Evolutionary conservation across 164 flowering plant genomes (phyloP).

Genomic region (Akebia trifoliata): DNA sequence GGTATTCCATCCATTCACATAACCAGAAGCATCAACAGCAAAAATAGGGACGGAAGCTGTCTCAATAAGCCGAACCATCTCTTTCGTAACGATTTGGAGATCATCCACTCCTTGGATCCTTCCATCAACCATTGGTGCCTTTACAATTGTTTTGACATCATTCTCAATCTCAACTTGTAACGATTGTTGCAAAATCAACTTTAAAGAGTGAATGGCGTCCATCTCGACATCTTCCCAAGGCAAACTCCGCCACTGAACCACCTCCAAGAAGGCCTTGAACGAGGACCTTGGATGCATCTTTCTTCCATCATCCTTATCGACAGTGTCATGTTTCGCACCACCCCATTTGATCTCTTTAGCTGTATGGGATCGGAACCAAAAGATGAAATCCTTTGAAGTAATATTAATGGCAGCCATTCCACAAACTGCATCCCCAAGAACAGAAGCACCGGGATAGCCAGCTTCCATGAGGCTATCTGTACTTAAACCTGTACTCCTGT

Average conservation of each 20-base stretch:
- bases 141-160: constrained; percentile 39
- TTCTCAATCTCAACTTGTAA: constrained; percentile 43
- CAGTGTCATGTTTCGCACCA: constrained; percentile 75
- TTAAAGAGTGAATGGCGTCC: constrained; percentile 88
- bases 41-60: constrained; percentile 76
- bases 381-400: constrained; percentile 53
- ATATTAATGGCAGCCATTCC: constrained; percentile 71
- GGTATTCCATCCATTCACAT: constrained; percentile 72
- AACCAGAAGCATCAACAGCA: constrained; percentile 59
- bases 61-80: constrained; percentile 81
- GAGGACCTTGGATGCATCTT: constrained; percentile 89
- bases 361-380: constrained; percentile 79
- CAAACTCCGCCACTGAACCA: constrained; percentile 58
- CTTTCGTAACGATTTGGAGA: constrained; percentile 47
- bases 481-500: constrained; percentile 52
- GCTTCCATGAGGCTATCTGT: constrained; percentile 77
- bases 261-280: constrained; percentile 82
- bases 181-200: constrained; percentile 66
- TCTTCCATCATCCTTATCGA: constrained; percentile 57
- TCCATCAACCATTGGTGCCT: constrained; percentile 35
- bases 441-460: constrained; percentile 59
- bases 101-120: constrained; percentile 43
- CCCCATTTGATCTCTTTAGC: constrained; percentile 84
- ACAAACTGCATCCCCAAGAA: constrained; percentile 63
- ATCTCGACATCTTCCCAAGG: constrained; percentile 91